Conservation (phyloP, 768 basidiomycete genomes). For the Lenzites betulinus region DNA sequence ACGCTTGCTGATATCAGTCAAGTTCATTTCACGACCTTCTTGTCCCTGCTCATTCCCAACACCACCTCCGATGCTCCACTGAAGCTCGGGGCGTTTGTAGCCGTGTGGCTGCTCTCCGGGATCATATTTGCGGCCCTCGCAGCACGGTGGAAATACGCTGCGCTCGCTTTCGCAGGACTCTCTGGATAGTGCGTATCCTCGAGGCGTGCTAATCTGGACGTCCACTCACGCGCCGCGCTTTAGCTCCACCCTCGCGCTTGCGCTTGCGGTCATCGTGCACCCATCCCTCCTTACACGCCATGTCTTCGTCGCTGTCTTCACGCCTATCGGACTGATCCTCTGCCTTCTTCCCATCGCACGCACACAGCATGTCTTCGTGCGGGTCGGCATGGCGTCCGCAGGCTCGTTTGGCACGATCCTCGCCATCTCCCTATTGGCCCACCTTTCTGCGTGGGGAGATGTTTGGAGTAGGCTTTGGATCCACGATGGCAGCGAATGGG, state of each 20-base stretch:
- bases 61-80: conserved; percentile 47
- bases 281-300: conserved; percentile 52
- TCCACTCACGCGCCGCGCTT: conserved; percentile 1
- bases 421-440: conserved; percentile 54
- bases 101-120: conserved; percentile 59
- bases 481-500: conserved; percentile 51
- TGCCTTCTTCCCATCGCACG: conserved; percentile 48
- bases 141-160: conserved; percentile 56
- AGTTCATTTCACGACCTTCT: conserved; percentile 64
- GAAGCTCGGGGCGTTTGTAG: conserved; percentile 53
- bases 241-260: conserved; percentile 50
- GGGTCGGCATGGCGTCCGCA: conserved; percentile 52
- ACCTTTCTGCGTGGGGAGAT: conserved; percentile 56
- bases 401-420: conserved; percentile 60
- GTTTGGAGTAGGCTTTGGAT: conserved; percentile 66
- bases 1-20: neutral
- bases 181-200: conserved; percentile 52
- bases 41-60: conserved; percentile 57
- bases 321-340: conserved; percentile 41
- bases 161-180: conserved; percentile 49
- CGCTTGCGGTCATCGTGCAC: conserved; percentile 55
- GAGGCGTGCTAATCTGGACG: neutral
- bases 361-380: conserved; percentile 49
- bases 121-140: conserved; percentile 49
- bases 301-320: conserved; percentile 41